Conservation (phyloP, 2,329 filamentous ascomycete genomes). For the Thielaviopsis populi region DNA sequence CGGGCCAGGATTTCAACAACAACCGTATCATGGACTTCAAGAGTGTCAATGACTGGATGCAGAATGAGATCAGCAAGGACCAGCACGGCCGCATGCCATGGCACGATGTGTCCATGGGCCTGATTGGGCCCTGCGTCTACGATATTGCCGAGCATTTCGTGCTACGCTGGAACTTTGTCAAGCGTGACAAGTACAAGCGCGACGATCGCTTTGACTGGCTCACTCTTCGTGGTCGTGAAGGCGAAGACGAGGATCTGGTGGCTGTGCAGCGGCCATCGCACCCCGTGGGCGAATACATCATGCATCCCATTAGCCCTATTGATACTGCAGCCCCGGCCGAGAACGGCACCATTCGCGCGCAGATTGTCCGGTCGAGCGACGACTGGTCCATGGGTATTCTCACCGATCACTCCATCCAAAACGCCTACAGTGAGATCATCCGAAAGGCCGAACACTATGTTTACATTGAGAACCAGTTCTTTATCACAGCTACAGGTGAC, state of each 20-base stretch:
- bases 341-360: conserved; percentile 63
- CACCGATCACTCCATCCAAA: conserved; percentile 72
- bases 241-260: conserved; percentile 68
- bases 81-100: conserved; percentile 94
- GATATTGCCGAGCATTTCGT: conserved; percentile 95
- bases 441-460: conserved; percentile 79
- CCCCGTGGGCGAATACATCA: conserved; percentile 73
- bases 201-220: conserved; percentile 76
- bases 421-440: conserved; percentile 74
- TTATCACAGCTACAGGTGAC: conserved; percentile 88
- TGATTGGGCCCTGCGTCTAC: conserved; percentile 79
- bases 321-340: conserved; percentile 47
- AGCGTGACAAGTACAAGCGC: conserved; percentile 95
- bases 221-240: conserved; percentile 57
- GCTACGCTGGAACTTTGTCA: conserved; percentile 89
- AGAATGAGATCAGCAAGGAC: conserved; percentile 80
- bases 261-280: conserved; percentile 80
- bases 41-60: conserved; percentile 78
- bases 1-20: conserved; percentile 96
- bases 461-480: conserved; percentile 98
- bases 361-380: conserved; percentile 75
- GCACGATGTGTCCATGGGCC: conserved; percentile 87
- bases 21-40: conserved; percentile 94
- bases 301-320: conserved; percentile 61
- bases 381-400: conserved; percentile 93